Evolutionary conservation across 139 green algal species (phyloP), one percentile per base, ranked within the genome.

Genomic region (Nannochloris sp.): DNA sequence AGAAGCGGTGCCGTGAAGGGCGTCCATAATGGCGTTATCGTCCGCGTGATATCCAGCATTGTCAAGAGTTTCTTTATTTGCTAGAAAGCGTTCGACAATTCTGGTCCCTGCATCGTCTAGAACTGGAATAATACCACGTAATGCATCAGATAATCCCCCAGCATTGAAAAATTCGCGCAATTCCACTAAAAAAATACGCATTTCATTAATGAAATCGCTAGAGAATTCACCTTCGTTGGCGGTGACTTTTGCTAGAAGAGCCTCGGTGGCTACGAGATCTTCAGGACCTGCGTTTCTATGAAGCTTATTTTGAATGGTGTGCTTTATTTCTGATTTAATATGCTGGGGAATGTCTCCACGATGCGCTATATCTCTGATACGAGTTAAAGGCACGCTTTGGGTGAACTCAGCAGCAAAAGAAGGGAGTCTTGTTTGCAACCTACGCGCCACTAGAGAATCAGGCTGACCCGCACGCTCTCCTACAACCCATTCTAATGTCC

Each of bases 241-340:
- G 8, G 77, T 85, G 27, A 97, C 71, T 31, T 84, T 81, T 25
- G 65, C 58, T 45, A 98, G 83, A 88, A 99, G 92, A 3, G 65
- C 70, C 77, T 98, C 92, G 0, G 89, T 92, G 5, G 93, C 94
- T 31, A 97, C 82, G 33, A 99, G 77, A 77, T 99, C 93, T 72
- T 99, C 93, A 0, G 93, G 93, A 0, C 88, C 93, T 23, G 93
- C 93, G 72, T 93, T 95, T 66, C 93, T 82, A 79, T 99, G 93
- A 58, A 99, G 83, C 88, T 99, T 99, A 85, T 99, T 99, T 65
- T 85, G 78, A 55, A 99, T 88, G 25, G 93, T 99, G 82, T 99
- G 93, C 84, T 99, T 99, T 80, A 99, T 97, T 85, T 99, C 93
- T 37, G 89, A 73, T 85, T 97, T 95, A 24, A 94, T 70, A 29